A percentile compares a stretch with the other conserved stretches of the same genome.
These are phyloP conservation scores for Podospora tetraspora DNA, from an alignment of 495 filamentous ascomycete species.

Conservation along the genomic window DNA sequence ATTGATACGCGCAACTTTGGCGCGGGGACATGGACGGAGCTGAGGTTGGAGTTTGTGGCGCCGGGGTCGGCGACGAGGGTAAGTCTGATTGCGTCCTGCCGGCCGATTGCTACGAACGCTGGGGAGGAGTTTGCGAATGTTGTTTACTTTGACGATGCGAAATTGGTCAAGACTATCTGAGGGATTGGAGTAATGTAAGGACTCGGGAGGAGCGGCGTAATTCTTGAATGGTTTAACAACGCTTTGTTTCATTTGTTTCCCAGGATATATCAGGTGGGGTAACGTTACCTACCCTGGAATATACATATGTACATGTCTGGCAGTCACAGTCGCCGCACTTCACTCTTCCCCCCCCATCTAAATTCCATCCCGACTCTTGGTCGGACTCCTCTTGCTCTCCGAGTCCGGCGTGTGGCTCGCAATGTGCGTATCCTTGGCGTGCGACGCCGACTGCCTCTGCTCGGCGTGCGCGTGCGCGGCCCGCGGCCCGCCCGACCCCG, in stretches of 20 bases:
- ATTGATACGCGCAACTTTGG: not conserved
- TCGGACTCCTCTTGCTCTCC: slow-evolving; percentile 15
- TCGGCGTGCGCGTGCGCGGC: slow-evolving; percentile 15
- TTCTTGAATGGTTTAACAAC: too few species aligned
- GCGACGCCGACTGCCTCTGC: not conserved
- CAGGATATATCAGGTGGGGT: too few species aligned
- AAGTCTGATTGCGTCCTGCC: not conserved
- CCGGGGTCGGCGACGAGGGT: not conserved
- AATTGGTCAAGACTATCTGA: not conserved
- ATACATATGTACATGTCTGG: not conserved
- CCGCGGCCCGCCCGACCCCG: slow-evolving; percentile 17
- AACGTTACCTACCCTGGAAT: too few species aligned
- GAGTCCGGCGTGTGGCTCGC: slow-evolving; percentile 4
- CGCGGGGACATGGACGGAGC: not conserved
- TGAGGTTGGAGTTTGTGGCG: not conserved
- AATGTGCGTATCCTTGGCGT: slow-evolving; percentile 16
- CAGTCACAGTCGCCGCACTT: too few species aligned
- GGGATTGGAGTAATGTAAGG: too few species aligned
- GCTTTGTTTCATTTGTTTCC: not conserved
- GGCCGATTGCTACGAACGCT: not conserved
- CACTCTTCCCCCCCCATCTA: too few species aligned
- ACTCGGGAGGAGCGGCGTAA: too few species aligned
- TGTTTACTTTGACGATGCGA: not conserved
- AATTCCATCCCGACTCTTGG: too few species aligned
- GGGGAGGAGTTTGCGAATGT: not conserved